Evolutionary conservation across 1,139 yeast species (phyloP).

Genomic region (Lizanozyma gosingica): DNA sequence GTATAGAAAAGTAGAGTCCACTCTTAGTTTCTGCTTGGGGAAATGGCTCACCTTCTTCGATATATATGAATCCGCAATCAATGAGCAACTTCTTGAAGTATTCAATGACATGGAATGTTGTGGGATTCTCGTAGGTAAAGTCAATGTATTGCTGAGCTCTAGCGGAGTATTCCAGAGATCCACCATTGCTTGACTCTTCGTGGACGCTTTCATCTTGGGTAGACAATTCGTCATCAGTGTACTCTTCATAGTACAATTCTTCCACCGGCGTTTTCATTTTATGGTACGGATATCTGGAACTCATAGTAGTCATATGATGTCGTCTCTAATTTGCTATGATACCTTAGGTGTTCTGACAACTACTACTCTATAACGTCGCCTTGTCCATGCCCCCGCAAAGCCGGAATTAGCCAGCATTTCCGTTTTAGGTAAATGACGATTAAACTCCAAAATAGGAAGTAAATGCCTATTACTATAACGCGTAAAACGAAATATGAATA

Average conservation of each 20-base stretch:
- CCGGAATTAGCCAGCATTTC: no score
- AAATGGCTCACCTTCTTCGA: constrained; percentile 20
- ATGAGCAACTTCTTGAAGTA: constrained; percentile 19
- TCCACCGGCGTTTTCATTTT: not conserved
- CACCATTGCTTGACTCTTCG: no score
- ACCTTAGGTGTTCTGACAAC: no score
- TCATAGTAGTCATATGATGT: no score
- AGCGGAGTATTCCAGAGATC: not conserved
- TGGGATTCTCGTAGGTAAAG: constrained; percentile 32
- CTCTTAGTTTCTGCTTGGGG: constrained; percentile 14
- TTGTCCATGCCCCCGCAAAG: no score
- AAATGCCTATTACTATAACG: no score
- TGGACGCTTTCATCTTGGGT: not conserved
- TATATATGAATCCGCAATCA: constrained; percentile 21
- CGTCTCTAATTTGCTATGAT: no score
- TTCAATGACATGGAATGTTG: constrained; percentile 32
- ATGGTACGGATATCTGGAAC: no score
- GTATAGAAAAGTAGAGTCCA: constrained; percentile 22
- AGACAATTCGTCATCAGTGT: not conserved
- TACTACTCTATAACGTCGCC: no score
- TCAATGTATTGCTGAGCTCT: constrained; percentile 23
- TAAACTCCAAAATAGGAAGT: no score
- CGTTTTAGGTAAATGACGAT: no score
- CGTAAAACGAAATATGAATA: no score
- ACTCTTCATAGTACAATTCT: not conserved